These are phyloP conservation scores for Ogataea siamensis DNA, from an alignment of 805 yeast genomes.

Conservation along the genomic window DNA sequence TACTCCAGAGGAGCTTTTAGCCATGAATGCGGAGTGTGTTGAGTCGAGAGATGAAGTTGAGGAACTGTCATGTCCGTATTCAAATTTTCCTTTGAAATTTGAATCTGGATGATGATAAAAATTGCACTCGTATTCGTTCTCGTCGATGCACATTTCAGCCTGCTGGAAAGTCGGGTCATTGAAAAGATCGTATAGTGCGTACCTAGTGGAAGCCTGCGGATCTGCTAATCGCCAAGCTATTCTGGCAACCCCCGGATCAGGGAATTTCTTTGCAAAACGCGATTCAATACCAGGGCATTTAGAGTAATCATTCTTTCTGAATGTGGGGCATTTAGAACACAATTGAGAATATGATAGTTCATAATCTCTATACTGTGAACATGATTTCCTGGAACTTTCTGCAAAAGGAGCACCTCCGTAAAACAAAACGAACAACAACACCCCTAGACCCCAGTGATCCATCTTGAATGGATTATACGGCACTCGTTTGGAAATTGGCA, in stretches of 20 bases:
- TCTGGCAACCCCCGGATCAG: slow-evolving; percentile 59
- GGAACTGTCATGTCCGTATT: slow-evolving; percentile 21
- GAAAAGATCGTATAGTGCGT: slow-evolving; percentile 55
- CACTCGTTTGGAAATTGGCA: slow-evolving; percentile 33
- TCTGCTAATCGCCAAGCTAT: slow-evolving; percentile 79
- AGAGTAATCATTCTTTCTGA: slow-evolving; percentile 45
- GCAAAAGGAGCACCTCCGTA: slow-evolving; percentile 62
- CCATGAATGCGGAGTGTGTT: not conserved
- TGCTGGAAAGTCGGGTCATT: slow-evolving; percentile 64
- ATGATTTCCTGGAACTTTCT: slow-evolving; percentile 44
- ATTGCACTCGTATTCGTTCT: slow-evolving; percentile 34
- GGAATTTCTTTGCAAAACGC: slow-evolving; percentile 64
- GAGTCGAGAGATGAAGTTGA: slow-evolving; percentile 16
- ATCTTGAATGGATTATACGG: slow-evolving; percentile 61
- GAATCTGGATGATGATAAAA: slow-evolving; percentile 24
- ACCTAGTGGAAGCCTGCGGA: slow-evolving; percentile 56
- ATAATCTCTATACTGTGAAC: slow-evolving; percentile 59
- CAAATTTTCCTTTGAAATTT: slow-evolving; percentile 19
- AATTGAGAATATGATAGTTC: slow-evolving; percentile 37
- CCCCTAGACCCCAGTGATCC: slow-evolving; percentile 78
- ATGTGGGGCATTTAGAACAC: slow-evolving; percentile 34
- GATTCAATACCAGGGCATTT: slow-evolving; percentile 73
- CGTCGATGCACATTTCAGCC: slow-evolving; percentile 64
- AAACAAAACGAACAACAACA: slow-evolving; percentile 61
- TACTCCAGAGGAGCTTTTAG: slow-evolving; percentile 9